Evolutionary conservation across 768 basidiomycete genomes (phyloP), one percentile per base, ranked within the genome.

Genomic region (Lepiota subincarnata): DNA sequence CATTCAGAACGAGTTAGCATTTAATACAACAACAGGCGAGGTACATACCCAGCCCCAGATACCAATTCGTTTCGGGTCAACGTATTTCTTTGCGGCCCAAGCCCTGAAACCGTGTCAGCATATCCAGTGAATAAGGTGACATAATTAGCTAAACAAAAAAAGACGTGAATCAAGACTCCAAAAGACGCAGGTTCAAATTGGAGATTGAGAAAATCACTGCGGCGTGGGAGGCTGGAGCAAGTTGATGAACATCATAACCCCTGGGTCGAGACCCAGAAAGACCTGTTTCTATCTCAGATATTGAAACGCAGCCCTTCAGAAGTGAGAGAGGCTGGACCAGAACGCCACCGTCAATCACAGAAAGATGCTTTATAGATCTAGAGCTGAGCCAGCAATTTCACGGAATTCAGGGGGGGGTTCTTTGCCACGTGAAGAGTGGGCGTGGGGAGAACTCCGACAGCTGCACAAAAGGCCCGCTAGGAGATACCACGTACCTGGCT

Each of bases 1-100:
- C 2, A 35, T 48, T 31, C 22, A 14, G 20, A 6, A 28, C 28
- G 40, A 59, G 39, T 55, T 43, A 42, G 48, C 26, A 39, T 37
- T 4, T 34, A 3, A 55, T 34, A 22, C 49, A 31, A 56, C 44
- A 36, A 50, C 7, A 45, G 4, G 13, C 13, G 11, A 43, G 26
- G 35, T 11, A 72, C 88, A 65, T 57, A 93, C 92, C 96, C 97
- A 98, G 39, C 97, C 97, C 95, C 95, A 98, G 47, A 98, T 87
- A 0, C 96, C 97, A 43, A 98, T 89, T 41, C 93, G 76, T 66
- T 81, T 83, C 36, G 82, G 75, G 66, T 99, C 97, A 1, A 98
- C 88, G 64, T 98, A 98, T 13, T 80, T 75, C 68, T 89, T 91
- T 59, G 83, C 76, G 2, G 87, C 90, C 90, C 92, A 97, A 43